Conservation (phyloP, 345 rosid genomes). For the Corymbia maculata region DNA sequence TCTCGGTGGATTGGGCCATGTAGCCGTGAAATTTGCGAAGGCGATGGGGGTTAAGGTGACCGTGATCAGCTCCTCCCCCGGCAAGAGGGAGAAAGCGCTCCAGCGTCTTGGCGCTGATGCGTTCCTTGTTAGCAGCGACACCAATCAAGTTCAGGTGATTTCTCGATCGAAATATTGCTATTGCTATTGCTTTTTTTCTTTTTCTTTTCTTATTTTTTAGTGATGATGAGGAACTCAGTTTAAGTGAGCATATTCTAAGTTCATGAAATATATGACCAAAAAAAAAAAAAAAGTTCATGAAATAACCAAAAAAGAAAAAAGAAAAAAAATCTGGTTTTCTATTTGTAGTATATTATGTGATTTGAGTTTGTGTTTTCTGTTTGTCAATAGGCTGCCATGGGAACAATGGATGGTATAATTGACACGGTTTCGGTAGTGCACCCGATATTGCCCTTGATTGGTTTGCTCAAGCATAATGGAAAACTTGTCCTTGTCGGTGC, state of each 20-base stretch:
- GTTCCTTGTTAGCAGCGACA: conserved; percentile 30
- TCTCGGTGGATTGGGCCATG: conserved; percentile 47
- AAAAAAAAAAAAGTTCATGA: too few relatives aligned
- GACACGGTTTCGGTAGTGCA: conserved; percentile 49
- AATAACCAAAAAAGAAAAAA: too few relatives aligned
- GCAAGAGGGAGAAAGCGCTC: conserved; percentile 30
- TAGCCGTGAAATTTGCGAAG: conserved; percentile 44
- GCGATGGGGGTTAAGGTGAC: conserved; percentile 37
- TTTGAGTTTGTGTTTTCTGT: neutral
- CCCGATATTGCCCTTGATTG: conserved; percentile 26
- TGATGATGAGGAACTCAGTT: too few relatives aligned
- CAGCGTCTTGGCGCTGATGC: conserved; percentile 29
- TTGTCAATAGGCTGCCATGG: neutral
- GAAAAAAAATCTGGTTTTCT: neutral
- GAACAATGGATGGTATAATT: conserved; percentile 39
- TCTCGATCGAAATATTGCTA: neutral
- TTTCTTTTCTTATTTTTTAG: too few relatives aligned
- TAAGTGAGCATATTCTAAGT: too few relatives aligned
- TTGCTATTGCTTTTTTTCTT: too few relatives aligned
- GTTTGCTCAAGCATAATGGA: conserved; percentile 36
- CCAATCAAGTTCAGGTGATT: conserved; percentile 19
- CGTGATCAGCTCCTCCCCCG: conserved; percentile 37
- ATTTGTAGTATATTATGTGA: neutral
- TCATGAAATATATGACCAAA: too few relatives aligned
- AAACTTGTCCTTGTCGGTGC: conserved; percentile 44